These are phyloP conservation scores for Trichoderma sp. DNA, from an alignment of 2,329 filamentous ascomycete species.

Conservation along the genomic window DNA sequence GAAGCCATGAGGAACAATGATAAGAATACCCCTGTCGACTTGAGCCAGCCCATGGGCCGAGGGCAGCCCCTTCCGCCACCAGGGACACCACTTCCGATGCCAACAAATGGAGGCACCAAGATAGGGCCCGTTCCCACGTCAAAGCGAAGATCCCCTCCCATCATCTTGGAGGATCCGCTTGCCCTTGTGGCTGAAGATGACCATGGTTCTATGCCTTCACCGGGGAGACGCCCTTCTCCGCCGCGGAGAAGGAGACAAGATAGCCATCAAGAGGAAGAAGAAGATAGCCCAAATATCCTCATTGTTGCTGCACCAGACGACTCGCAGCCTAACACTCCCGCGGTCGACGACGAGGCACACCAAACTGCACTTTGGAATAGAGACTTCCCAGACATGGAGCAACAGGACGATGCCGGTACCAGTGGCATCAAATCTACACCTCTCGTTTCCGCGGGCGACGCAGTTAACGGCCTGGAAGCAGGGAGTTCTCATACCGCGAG, in stretches of 20 bases:
- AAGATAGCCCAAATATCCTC: constrained; percentile 54
- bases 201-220: constrained; percentile 30
- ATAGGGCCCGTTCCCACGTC: constrained; percentile 59
- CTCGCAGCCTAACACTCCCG: constrained; percentile 58
- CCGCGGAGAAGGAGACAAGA: constrained; percentile 43
- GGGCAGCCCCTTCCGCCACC: constrained; percentile 81
- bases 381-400: not conserved
- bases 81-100: constrained; percentile 71
- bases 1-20: constrained; percentile 42
- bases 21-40: constrained; percentile 42
- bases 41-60: constrained; percentile 73
- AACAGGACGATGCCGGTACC: not conserved
- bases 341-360: constrained; percentile 37
- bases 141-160: constrained; percentile 63
- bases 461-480: not conserved
- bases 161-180: constrained; percentile 24
- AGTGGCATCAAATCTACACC: not conserved
- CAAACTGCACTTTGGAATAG: constrained; percentile 20
- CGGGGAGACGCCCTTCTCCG: constrained; percentile 50
- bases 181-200: constrained; percentile 30
- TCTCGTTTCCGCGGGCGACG: not conserved
- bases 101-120: constrained; percentile 61
- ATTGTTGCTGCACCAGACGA: constrained; percentile 67
- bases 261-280: constrained; percentile 38
- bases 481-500: not conserved